phyloP scores from a whole-genome alignment of 2,329 filamentous ascomycete species.

The Cytospora leucostoma region DNA sequence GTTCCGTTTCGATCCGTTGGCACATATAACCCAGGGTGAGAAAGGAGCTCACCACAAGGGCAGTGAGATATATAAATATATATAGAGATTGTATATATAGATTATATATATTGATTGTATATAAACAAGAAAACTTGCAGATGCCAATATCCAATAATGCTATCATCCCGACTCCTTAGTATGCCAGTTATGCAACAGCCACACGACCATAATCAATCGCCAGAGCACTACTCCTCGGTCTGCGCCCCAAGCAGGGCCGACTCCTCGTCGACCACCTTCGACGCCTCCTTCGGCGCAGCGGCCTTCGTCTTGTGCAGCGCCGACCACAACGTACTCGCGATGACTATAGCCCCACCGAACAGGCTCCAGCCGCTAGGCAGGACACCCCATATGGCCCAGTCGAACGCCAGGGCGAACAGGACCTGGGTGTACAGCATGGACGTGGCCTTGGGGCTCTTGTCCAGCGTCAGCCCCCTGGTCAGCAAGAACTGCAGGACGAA shows the following conservation, averaged over 20 bases:
- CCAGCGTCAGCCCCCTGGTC: constrained; percentile 70
- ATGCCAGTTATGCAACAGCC: neutral
- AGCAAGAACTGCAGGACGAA: constrained; percentile 79
- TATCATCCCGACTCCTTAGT: neutral
- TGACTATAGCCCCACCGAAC: constrained; percentile 43
- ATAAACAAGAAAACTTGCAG: neutral
- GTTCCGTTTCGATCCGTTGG: neutral
- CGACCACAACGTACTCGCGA: constrained; percentile 45
- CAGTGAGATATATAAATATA: neutral
- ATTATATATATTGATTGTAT: too few species aligned
- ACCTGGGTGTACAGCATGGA: constrained; percentile 38
- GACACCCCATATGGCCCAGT: constrained; percentile 47
- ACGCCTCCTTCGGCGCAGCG: constrained; percentile 31
- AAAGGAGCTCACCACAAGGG: neutral
- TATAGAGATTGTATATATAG: too few species aligned
- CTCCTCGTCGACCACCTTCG: constrained; percentile 39
- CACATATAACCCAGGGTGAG: neutral
- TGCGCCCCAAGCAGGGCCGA: constrained; percentile 34
- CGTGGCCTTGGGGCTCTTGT: constrained; percentile 51
- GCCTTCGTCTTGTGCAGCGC: constrained; percentile 41
- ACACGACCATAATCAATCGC: neutral
- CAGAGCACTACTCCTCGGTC: constrained; percentile 9
- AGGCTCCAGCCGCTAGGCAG: constrained; percentile 42
- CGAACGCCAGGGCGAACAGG: constrained; percentile 41
- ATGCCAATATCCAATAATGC: neutral